These are phyloP conservation scores for Parachlorella kessleri DNA, from an alignment of 139 green algal genomes.

Conservation along the genomic window DNA sequence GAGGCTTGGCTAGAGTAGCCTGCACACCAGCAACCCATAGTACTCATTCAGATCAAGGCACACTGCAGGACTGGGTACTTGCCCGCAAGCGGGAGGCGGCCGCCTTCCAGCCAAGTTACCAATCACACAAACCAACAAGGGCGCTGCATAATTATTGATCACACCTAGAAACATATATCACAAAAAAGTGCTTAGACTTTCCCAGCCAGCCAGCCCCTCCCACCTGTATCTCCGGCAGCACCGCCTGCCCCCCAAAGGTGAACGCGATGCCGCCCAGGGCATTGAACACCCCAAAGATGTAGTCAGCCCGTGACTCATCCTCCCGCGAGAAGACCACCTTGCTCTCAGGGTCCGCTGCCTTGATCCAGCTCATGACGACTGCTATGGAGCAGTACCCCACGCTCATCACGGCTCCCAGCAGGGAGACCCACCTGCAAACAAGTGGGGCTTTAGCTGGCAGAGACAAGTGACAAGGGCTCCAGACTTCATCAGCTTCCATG, in stretches of 20 bases:
- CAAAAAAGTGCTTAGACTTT: neutral
- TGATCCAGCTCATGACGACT: slow-evolving; percentile 26
- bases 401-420: slow-evolving; percentile 62
- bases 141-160: too few relatives aligned
- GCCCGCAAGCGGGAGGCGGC: too few relatives aligned
- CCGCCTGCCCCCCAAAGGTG: slow-evolving; percentile 55
- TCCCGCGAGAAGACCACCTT: neutral
- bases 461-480: too few relatives aligned
- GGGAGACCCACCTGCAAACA: slow-evolving; percentile 64
- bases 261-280: slow-evolving; percentile 62
- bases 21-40: too few relatives aligned
- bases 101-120: too few relatives aligned
- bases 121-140: too few relatives aligned
- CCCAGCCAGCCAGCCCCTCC: neutral
- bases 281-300: slow-evolving; percentile 57
- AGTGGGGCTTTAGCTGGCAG: too few relatives aligned
- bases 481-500: too few relatives aligned
- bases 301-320: slow-evolving; percentile 23
- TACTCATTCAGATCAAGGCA: too few relatives aligned
- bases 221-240: slow-evolving; percentile 53
- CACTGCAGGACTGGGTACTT: too few relatives aligned
- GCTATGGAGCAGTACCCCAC: slow-evolving; percentile 58
- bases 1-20: slow-evolving; percentile 51
- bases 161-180: too few relatives aligned
- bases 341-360: neutral